Evolutionary conservation across 805 yeast species (phyloP).

Genomic region (Ogataea thermomethanolica): DNA sequence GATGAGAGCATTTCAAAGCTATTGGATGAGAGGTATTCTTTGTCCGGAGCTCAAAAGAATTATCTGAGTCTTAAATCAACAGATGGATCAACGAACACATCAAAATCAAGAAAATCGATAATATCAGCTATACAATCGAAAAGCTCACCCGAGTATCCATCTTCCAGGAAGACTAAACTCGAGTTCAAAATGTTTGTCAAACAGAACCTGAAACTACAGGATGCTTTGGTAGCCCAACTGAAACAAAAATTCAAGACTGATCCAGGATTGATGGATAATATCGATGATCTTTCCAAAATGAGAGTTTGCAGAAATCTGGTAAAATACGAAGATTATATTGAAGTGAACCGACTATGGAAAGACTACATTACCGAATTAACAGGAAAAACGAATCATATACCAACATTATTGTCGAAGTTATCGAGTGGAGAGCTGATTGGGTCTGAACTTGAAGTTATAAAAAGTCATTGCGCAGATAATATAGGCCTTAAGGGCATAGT

Average conservation of each 20-base stretch:
- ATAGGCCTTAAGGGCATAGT: constrained; percentile 73
- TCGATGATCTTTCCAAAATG: constrained; percentile 22
- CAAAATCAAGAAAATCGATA: constrained; percentile 16
- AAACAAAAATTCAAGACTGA: constrained; percentile 26
- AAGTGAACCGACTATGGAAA: constrained; percentile 70
- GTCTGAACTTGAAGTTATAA: constrained; percentile 54
- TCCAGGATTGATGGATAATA: constrained; percentile 20
- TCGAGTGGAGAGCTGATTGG: constrained; percentile 83
- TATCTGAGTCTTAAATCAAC: constrained; percentile 40
- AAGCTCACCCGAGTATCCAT: background rate
- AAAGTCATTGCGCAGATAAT: constrained; percentile 52
- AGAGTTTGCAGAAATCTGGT: constrained; percentile 24
- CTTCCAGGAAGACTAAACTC: constrained; percentile 31
- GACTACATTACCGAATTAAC: constrained; percentile 59
- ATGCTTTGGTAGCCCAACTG: constrained; percentile 35
- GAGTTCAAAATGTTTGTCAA: constrained; percentile 43
- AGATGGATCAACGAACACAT: constrained; percentile 24
- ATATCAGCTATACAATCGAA: constrained; percentile 5
- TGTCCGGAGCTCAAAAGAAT: constrained; percentile 45
- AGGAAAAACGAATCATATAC: constrained; percentile 27
- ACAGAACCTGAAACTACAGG: constrained; percentile 38
- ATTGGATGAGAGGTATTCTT: constrained; percentile 43
- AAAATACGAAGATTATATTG: constrained; percentile 47
- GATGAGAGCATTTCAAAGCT: constrained; percentile 37
- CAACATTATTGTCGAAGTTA: constrained; percentile 47